Evolutionary conservation across 345 rosid genomes (phyloP).

Genomic region (Rhodamnia argentea): DNA sequence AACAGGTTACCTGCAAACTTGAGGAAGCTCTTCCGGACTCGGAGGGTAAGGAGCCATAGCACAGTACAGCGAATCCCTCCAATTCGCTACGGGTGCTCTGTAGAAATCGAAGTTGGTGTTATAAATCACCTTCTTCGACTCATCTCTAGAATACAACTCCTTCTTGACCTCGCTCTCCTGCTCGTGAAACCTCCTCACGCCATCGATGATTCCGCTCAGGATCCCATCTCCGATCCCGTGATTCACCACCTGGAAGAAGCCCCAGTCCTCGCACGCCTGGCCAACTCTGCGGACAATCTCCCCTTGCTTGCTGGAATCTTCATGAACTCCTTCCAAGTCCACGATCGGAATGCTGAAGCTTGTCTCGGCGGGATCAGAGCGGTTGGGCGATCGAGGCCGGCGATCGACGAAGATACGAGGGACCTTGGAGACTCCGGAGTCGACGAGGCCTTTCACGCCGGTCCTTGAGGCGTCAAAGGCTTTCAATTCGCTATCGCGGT

Average conservation of each 20-base stretch:
- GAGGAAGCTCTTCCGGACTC: slow-evolving; percentile 30
- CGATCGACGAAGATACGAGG: slow-evolving; percentile 20
- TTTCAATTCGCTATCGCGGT: slow-evolving; percentile 10
- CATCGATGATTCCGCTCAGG: slow-evolving; percentile 20
- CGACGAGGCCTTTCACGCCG: slow-evolving; percentile 40
- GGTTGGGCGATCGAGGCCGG: background rate
- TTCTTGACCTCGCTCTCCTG: slow-evolving; percentile 24
- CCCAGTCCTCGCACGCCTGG: slow-evolving; percentile 27
- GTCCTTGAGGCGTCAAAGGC: slow-evolving; percentile 10
- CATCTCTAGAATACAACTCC: slow-evolving; percentile 18
- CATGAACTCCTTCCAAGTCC: slow-evolving; percentile 12
- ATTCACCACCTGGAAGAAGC: slow-evolving; percentile 37
- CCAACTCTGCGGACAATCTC: slow-evolving; percentile 11
- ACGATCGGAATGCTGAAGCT: slow-evolving; percentile 23
- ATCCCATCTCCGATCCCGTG: slow-evolving; percentile 30
- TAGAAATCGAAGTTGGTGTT: slow-evolving; percentile 29
- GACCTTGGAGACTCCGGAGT: slow-evolving; percentile 17
- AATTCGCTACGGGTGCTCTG: slow-evolving; percentile 12
- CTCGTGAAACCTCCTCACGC: slow-evolving; percentile 23
- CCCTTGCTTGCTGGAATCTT: background rate
- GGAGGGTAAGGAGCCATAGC: slow-evolving; percentile 29
- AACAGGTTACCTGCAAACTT: slow-evolving; percentile 25
- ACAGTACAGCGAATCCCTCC: slow-evolving; percentile 39
- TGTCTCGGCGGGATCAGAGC: background rate
- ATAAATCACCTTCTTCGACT: slow-evolving; percentile 11